These are phyloP conservation scores for Alternaria hordeiaustralica DNA, from an alignment of 2,329 filamentous ascomycete species.

Conservation along the genomic window DNA sequence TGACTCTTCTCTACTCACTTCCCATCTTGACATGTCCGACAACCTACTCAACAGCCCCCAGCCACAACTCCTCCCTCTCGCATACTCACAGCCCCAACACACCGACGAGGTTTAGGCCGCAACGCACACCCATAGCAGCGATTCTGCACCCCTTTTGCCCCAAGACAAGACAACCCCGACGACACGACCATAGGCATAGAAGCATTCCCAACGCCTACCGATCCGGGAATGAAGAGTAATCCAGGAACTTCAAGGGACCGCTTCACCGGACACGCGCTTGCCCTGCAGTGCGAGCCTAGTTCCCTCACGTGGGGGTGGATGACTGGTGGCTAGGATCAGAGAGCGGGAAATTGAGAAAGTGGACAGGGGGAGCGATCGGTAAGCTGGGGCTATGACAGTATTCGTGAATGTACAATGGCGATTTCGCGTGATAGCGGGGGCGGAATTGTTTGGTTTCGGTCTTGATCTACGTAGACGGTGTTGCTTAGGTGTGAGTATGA, in stretches of 20 bases:
- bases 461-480: background rate
- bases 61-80: background rate
- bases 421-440: background rate
- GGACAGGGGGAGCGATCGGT: background rate
- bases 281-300: background rate
- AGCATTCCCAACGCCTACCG: background rate
- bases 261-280: background rate
- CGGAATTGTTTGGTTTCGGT: background rate
- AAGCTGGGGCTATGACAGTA: background rate
- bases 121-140: background rate
- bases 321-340: background rate
- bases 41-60: background rate
- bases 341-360: background rate
- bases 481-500: fast-evolving
- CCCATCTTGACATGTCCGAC: background rate
- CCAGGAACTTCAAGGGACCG: background rate
- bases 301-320: background rate
- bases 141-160: background rate
- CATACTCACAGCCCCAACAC: background rate
- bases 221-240: background rate
- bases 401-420: background rate
- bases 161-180: background rate
- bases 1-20: background rate
- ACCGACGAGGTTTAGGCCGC: background rate
- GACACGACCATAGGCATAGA: background rate